phyloP scores from a whole-genome alignment of 169 alveolate genomes.

The Cryptosporidium viatorum region DNA sequence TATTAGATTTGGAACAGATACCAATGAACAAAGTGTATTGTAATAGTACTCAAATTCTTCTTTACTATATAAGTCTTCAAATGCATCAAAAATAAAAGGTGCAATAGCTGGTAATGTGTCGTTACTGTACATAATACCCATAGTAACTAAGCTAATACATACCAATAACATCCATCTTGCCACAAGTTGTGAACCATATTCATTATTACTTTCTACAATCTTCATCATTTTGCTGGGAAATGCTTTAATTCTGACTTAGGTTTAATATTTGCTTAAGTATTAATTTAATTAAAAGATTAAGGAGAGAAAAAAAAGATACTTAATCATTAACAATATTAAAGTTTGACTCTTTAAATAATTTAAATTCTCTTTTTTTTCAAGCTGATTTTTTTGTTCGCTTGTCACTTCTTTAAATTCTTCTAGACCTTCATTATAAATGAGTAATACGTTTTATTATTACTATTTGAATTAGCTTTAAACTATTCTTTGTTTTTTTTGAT shows the following conservation, averaged over 20 bases:
- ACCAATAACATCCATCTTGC: conserved; percentile 72
- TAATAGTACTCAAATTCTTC: conserved; percentile 69
- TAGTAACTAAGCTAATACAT: conserved; percentile 66
- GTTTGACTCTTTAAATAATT: not conserved
- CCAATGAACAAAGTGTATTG: conserved; percentile 60
- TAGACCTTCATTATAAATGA: not conserved
- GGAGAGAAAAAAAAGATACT: not conserved
- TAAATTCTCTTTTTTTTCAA: not conserved
- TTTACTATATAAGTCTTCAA: conserved; percentile 57
- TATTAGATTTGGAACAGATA: conserved; percentile 61
- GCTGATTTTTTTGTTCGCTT: not conserved
- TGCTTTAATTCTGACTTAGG: not conserved
- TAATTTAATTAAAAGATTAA: not conserved
- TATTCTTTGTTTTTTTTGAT: not conserved
- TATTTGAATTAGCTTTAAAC: not conserved
- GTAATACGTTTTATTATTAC: not conserved
- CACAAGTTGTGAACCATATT: conserved; percentile 41
- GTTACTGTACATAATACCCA: conserved; percentile 72
- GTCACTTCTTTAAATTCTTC: not conserved
- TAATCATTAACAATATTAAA: not conserved
- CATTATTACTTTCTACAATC: conserved; percentile 40
- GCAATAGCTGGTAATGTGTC: conserved; percentile 74
- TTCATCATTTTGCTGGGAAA: not conserved
- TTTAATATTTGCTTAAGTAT: not conserved
- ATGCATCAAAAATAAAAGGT: conserved; percentile 70